Percentiles rank a stretch among this genome's conserved stretches.
These are phyloP conservation scores for Phytophthora meadii DNA, from an alignment of 352 stramenopile species.

Conservation along the genomic window DNA sequence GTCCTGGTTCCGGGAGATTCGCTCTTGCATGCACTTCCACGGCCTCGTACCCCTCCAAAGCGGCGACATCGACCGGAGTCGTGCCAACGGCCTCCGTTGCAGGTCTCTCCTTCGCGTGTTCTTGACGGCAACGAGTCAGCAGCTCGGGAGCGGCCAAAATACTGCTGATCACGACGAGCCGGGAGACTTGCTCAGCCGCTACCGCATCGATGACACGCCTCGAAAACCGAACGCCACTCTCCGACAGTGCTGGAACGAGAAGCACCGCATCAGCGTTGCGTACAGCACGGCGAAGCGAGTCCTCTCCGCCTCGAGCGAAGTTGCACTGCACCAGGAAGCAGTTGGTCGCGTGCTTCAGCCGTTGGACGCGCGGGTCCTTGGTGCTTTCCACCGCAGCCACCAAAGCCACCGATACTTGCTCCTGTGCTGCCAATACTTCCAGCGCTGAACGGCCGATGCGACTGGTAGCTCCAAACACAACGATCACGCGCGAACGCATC, in stretches of 20 bases:
- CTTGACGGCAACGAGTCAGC: constrained; percentile 29
- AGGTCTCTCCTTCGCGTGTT: constrained; percentile 21
- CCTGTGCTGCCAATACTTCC: constrained; percentile 49
- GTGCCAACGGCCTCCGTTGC: constrained; percentile 31
- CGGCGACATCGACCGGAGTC: constrained; percentile 21
- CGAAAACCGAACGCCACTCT: constrained; percentile 67
- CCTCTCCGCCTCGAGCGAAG: constrained; percentile 42
- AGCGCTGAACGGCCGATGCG: constrained; percentile 67
- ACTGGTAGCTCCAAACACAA: constrained; percentile 80
- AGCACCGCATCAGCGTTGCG: constrained; percentile 74
- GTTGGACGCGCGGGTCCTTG: constrained; percentile 55
- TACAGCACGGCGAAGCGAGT: constrained; percentile 65
- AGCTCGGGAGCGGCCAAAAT: constrained; percentile 61
- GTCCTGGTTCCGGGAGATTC: constrained; percentile 40
- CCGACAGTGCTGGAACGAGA: constrained; percentile 65
- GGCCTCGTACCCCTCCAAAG: constrained; percentile 58
- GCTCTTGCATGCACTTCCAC: constrained; percentile 71
- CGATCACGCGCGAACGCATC: constrained; percentile 63
- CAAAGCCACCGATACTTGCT: constrained; percentile 56
- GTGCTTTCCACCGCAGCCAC: constrained; percentile 64
- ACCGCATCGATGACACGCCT: constrained; percentile 74
- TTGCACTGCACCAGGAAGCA: constrained; percentile 70
- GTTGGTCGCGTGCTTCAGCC: constrained; percentile 59
- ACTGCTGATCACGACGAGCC: constrained; percentile 74
- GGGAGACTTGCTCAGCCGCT: constrained; percentile 46